Evolutionary conservation across 345 rosid genomes (phyloP).

Genomic region (Lepidium sativum): DNA sequence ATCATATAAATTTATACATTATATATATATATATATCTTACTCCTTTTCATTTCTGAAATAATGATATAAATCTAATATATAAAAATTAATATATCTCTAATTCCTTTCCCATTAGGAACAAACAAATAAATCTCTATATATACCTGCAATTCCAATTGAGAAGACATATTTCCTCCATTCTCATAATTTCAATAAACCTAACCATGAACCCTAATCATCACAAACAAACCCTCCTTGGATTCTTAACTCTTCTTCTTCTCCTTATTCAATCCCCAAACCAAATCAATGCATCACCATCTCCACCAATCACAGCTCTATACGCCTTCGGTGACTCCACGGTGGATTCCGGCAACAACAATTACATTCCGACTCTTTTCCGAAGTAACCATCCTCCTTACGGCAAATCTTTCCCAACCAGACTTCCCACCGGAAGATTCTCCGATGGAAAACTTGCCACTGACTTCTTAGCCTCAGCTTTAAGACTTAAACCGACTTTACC

Average conservation of each 20-base stretch:
- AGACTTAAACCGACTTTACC: conserved; percentile 30
- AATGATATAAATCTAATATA: too few relatives aligned
- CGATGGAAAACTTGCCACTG: conserved; percentile 31
- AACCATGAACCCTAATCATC: conserved; percentile 5
- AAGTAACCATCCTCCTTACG: conserved; percentile 25
- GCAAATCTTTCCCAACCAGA: conserved; percentile 22
- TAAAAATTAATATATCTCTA: too few relatives aligned
- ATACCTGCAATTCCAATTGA: too few relatives aligned
- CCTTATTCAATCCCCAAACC: not conserved
- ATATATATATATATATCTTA: too few relatives aligned
- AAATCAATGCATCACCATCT: conserved; percentile 15
- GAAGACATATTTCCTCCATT: too few relatives aligned
- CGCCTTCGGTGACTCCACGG: conserved; percentile 34
- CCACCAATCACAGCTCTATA: conserved; percentile 25
- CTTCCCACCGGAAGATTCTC: conserved; percentile 33
- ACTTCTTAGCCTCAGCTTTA: conserved; percentile 21
- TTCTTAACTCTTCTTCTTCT: conserved; percentile 9
- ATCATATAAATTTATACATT: too few relatives aligned
- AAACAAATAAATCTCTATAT: too few relatives aligned
- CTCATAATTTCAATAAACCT: too few relatives aligned
- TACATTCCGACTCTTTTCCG: conserved; percentile 13
- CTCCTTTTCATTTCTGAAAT: too few relatives aligned
- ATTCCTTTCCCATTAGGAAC: too few relatives aligned
- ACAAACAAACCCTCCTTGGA: not conserved
- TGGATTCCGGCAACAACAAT: conserved; percentile 35